Percentiles rank a stretch among this genome's conserved stretches.
Conservation (phyloP, 1,284 basidiomycete genomes). For the Sparassis latifolia region DNA sequence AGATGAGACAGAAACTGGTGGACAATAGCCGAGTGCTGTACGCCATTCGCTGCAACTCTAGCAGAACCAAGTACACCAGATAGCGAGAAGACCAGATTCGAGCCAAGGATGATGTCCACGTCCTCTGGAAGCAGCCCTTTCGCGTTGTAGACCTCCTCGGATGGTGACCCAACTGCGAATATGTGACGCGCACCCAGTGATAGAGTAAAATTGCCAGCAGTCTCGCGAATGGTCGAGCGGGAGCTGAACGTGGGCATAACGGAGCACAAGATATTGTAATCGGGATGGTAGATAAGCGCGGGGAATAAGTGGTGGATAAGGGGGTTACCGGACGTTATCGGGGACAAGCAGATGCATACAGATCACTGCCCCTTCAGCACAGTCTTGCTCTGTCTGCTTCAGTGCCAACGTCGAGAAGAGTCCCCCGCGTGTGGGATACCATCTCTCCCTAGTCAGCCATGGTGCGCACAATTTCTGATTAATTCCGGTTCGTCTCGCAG, state of each 20-base stretch:
- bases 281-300: too few relatives aligned
- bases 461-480: constrained; percentile 11
- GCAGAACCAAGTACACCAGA: constrained; percentile 44
- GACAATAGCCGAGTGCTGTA: constrained; percentile 45
- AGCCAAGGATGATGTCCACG: constrained; percentile 45
- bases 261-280: not conserved
- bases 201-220: constrained; percentile 25
- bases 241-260: constrained; percentile 34
- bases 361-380: constrained; percentile 20
- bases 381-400: constrained; percentile 4
- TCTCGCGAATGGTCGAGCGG: constrained; percentile 27
- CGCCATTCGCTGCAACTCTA: constrained; percentile 29
- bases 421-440: constrained; percentile 15
- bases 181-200: constrained; percentile 30
- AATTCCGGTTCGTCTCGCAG: constrained; percentile 4
- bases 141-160: constrained; percentile 23
- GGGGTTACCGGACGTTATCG: constrained; percentile 10
- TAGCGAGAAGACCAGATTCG: constrained; percentile 46
- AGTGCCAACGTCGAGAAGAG: constrained; percentile 9
- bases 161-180: constrained; percentile 32
- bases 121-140: constrained; percentile 37
- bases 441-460: constrained; percentile 17
- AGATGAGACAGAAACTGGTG: constrained; percentile 46
- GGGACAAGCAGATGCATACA: constrained; percentile 24
- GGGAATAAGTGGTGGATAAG: not conserved